Conservation (phyloP, 305 asterid genomes). For the Galium porrigens region DNA sequence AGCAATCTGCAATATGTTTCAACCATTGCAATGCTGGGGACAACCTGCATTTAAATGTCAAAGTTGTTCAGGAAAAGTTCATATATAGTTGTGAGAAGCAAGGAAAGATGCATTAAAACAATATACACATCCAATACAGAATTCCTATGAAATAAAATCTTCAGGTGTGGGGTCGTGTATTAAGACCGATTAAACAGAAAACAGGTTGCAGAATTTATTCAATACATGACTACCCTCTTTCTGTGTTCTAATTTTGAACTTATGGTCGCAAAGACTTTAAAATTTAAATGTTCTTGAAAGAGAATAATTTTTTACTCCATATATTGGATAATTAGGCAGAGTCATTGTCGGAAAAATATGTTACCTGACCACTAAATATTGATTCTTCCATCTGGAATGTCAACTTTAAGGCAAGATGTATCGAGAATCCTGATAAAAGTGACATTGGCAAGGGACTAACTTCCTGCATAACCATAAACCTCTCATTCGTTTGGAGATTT, state of each 20-base stretch:
- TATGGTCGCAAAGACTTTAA: neutral
- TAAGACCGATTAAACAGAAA: neutral
- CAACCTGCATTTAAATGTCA: constrained; percentile 41
- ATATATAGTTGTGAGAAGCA: neutral
- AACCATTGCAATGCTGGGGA: constrained; percentile 94
- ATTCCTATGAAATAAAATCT: neutral
- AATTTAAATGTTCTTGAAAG: neutral
- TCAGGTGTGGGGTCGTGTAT: neutral
- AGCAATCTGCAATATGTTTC: constrained; percentile 88
- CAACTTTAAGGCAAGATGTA: constrained; percentile 73
- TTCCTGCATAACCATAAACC: constrained; percentile 85
- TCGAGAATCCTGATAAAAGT: constrained; percentile 70
- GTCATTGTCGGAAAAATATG: neutral
- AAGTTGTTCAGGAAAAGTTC: constrained; percentile 2
- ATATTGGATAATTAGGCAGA: neutral
- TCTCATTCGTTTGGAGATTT: constrained; percentile 68
- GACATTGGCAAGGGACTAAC: constrained; percentile 84
- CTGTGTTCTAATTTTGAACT: neutral
- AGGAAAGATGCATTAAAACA: neutral
- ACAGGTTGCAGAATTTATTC: neutral
- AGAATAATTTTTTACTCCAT: neutral
- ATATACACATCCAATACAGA: neutral
- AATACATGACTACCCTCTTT: neutral
- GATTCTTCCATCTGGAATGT: constrained; percentile 77
- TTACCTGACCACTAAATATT: constrained; percentile 93